Evolutionary conservation across 306 rosid genomes (phyloP), one percentile per base, ranked within the genome.

Genomic region (Phaseolus lunatus): DNA sequence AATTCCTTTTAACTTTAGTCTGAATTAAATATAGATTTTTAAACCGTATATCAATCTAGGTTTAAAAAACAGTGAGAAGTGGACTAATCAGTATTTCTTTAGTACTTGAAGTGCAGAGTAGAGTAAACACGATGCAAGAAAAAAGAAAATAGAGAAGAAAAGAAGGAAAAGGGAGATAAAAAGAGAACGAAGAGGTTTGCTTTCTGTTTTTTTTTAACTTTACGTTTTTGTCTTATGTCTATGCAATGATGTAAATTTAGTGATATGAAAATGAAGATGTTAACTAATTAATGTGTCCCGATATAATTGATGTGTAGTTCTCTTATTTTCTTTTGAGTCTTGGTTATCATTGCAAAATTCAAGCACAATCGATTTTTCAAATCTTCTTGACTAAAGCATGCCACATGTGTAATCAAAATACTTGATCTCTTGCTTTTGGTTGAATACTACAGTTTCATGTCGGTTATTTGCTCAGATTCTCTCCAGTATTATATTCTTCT

Each of bases 371-470:
- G 35, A 23, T 20, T 71, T 70, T 78, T 74, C 48, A 66, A 68
- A 88, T 61, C 73, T 56, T 70, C 65, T 71, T 14, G 76, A 45
- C 29, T 75, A 43, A 75, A 72, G 82, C 81, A 80, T 22, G 70
- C 7, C 83, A 84, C 88, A 82, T 82, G 91, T 85, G 91, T 76
- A 84, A 76, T 70, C 78, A 73, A 57, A 50, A 43, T 26, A 84
- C 81, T 87, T 52, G 73, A 74, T 66, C 66, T 70, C 72, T 76
- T 62, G 78, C 47, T 44, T 62, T 72, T 53, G 65, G 72, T 63
- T 45, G 14, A 62, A 5, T 80, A 75, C 47, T 70, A 54, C 63
- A 56, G 76, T 69, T 53, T 81, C 62, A 70, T 73, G 85, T 83
- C 73, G 84, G 82, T 27, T 73, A 8, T 66, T 50, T 64, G 7